Percentiles rank a stretch among this genome's conserved stretches.
These are phyloP conservation scores for Huntiella omanensis DNA, from an alignment of 2,329 filamentous ascomycete genomes.

Conservation along the genomic window DNA sequence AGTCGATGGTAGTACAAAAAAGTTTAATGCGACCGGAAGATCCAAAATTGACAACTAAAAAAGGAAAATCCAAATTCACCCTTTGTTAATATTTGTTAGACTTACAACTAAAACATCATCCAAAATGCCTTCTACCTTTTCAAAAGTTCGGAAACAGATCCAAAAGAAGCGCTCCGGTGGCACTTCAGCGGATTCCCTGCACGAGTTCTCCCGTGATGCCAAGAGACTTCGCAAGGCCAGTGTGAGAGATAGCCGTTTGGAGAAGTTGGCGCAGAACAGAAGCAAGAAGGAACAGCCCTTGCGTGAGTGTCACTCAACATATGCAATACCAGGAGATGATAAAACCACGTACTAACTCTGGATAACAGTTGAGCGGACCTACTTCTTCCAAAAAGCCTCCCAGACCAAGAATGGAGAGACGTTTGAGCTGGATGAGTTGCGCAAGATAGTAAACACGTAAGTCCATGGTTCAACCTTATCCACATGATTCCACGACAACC, in stretches of 20 bases:
- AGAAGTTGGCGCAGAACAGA: slow-evolving; percentile 48
- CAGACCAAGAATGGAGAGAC: slow-evolving; percentile 18
- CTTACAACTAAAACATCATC: background rate
- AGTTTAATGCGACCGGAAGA: background rate
- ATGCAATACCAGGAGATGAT: background rate
- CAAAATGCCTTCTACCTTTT: slow-evolving; percentile 56
- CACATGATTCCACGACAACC: background rate
- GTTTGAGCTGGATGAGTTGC: slow-evolving; percentile 36
- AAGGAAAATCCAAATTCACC: background rate
- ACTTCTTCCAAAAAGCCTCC: slow-evolving; percentile 52
- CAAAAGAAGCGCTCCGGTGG: slow-evolving; percentile 60
- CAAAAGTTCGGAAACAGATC: slow-evolving; percentile 79
- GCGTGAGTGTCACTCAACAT: slow-evolving; percentile 29
- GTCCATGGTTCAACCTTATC: slow-evolving; percentile 12
- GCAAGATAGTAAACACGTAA: slow-evolving; percentile 43
- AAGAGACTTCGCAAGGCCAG: slow-evolving; percentile 61
- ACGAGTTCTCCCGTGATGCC: slow-evolving; percentile 78
- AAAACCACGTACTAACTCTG: background rate
- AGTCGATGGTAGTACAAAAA: slow-evolving; percentile 4
- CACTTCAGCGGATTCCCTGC: slow-evolving; percentile 48
- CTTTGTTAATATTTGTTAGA: background rate
- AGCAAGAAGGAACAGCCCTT: slow-evolving; percentile 57
- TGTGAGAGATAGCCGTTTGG: slow-evolving; percentile 65
- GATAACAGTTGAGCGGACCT: slow-evolving; percentile 20
- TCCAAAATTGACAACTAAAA: too few species aligned